phyloP scores from a whole-genome alignment of 768 basidiomycete genomes.

The Amanita subjunquillea region DNA sequence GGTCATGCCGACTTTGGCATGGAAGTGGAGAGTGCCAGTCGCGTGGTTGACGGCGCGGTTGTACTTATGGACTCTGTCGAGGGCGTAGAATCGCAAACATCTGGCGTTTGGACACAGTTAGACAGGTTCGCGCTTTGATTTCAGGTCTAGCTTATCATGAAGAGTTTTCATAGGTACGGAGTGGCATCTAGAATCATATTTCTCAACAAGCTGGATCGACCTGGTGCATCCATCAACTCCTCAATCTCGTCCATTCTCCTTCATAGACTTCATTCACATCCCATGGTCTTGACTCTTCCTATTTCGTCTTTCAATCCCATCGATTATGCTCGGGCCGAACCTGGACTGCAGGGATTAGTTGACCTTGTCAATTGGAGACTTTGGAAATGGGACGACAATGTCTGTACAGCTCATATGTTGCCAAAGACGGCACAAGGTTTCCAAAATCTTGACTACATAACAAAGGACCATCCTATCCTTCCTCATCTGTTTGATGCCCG shows the following conservation, averaged over 20 bases:
- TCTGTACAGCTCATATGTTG: constrained; percentile 34
- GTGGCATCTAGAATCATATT: constrained; percentile 74
- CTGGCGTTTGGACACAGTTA: constrained; percentile 80
- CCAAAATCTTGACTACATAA: constrained; percentile 31
- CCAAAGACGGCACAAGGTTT: constrained; percentile 41
- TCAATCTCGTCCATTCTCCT: constrained; percentile 64
- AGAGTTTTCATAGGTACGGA: constrained; percentile 44
- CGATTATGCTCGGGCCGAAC: constrained; percentile 64
- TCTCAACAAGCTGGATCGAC: constrained; percentile 81
- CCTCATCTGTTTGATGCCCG: constrained; percentile 60
- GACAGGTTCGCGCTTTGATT: constrained; percentile 48
- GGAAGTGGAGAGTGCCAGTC: constrained; percentile 91
- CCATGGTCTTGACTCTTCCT: constrained; percentile 60
- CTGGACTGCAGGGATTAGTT: constrained; percentile 76
- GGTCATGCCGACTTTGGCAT: constrained; percentile 95
- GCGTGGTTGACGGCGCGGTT: constrained; percentile 83
- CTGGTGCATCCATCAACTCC: constrained; percentile 70
- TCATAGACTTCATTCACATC: constrained; percentile 70
- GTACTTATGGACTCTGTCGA: constrained; percentile 86
- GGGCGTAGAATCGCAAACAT: constrained; percentile 86
- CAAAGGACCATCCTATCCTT: constrained; percentile 54
- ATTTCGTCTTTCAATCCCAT: constrained; percentile 64
- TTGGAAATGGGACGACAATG: constrained; percentile 61
- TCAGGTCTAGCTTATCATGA: not conserved
- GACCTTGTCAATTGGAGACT: constrained; percentile 80